phyloP scores from a whole-genome alignment of 345 rosid species.

The Cardamine resedifolia region DNA sequence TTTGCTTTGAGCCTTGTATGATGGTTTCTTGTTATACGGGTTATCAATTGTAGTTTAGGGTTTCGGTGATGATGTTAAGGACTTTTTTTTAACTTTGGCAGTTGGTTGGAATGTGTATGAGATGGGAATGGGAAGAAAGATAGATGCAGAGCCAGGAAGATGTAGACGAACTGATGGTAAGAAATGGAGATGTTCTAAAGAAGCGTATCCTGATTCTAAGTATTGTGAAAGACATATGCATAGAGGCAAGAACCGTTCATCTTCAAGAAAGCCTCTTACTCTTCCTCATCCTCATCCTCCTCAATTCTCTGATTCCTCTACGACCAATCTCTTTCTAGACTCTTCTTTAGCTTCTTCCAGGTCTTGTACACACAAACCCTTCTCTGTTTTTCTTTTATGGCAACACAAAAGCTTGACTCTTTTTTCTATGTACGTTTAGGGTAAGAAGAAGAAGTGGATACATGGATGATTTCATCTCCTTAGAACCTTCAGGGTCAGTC shows the following conservation, averaged over 20 bases:
- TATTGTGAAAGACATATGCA: constrained; percentile 97
- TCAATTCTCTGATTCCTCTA: neutral
- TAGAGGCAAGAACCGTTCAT: constrained; percentile 89
- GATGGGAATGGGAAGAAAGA: constrained; percentile 71
- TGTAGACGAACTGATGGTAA: constrained; percentile 96
- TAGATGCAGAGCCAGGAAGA: constrained; percentile 92
- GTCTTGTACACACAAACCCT: constrained; percentile 25
- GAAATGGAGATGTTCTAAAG: constrained; percentile 95
- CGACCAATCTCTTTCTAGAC: constrained; percentile 43
- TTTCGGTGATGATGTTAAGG: constrained; percentile 2
- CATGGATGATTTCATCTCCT: constrained; percentile 73
- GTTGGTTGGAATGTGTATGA: constrained; percentile 84
- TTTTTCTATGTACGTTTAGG: constrained; percentile 6
- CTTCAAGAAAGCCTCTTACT: constrained; percentile 69
- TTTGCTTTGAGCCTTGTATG: neutral
- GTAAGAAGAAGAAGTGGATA: constrained; percentile 49
- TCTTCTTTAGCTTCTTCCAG: constrained; percentile 30
- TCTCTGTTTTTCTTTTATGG: constrained; percentile 38
- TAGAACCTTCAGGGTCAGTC: constrained; percentile 58
- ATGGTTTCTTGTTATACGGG: neutral
- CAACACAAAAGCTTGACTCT: constrained; percentile 35
- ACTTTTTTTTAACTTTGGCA: constrained; percentile 27
- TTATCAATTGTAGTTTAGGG: neutral
- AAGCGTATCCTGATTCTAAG: constrained; percentile 87
- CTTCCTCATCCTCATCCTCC: constrained; percentile 17